Evolutionary conservation across 805 yeast species (phyloP).

Genomic region (Zygoascus tannicola): DNA sequence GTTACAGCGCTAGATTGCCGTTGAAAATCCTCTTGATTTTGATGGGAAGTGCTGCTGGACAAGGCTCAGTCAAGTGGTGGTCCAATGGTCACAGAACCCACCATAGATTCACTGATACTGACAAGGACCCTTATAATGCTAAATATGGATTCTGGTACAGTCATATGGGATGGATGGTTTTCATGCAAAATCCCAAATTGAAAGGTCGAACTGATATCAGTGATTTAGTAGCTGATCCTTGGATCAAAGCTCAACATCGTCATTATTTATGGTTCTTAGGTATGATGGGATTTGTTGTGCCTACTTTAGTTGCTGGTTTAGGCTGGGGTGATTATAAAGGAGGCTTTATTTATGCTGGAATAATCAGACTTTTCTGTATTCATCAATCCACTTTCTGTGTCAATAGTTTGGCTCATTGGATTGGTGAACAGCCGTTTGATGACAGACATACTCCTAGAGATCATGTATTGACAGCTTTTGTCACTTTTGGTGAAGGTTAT

Average conservation of each 20-base stretch:
- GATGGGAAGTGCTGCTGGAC: slow-evolving; percentile 62
- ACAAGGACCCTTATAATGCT: slow-evolving; percentile 78
- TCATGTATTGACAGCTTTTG: slow-evolving; percentile 50
- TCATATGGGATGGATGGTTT: slow-evolving; percentile 82
- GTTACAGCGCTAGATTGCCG: slow-evolving; percentile 39
- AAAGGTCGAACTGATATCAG: slow-evolving; percentile 57
- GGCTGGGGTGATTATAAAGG: slow-evolving; percentile 68
- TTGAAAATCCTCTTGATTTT: slow-evolving; percentile 45
- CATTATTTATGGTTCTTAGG: slow-evolving; percentile 52
- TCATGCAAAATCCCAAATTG: slow-evolving; percentile 55
- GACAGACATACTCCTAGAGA: slow-evolving; percentile 66
- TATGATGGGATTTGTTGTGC: slow-evolving; percentile 48
- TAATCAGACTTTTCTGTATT: slow-evolving; percentile 56
- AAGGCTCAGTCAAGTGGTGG: slow-evolving; percentile 75
- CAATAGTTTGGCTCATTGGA: slow-evolving; percentile 75
- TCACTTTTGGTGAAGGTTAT: slow-evolving; percentile 84
- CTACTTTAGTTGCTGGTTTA: slow-evolving; percentile 54
- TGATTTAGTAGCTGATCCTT: slow-evolving; percentile 51
- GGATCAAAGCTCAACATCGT: slow-evolving; percentile 60
- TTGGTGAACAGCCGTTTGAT: slow-evolving; percentile 66
- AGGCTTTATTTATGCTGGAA: slow-evolving; percentile 73
- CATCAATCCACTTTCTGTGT: slow-evolving; percentile 75
- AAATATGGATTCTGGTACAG: slow-evolving; percentile 73
- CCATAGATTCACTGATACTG: slow-evolving; percentile 82
- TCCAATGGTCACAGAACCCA: slow-evolving; percentile 79